Evolutionary conservation across 345 rosid species (phyloP).

Genomic region (Barbarea vulgaris): DNA sequence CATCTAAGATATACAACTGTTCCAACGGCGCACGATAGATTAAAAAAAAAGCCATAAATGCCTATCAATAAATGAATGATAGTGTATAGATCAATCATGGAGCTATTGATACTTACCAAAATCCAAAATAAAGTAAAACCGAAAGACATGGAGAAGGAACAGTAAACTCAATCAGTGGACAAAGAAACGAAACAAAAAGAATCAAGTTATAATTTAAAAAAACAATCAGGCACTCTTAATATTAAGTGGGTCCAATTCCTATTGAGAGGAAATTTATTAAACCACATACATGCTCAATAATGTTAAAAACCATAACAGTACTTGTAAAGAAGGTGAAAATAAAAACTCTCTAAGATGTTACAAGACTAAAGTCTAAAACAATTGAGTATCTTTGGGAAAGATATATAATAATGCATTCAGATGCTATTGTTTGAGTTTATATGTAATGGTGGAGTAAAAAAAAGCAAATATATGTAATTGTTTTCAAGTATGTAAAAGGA

Average conservation of each 20-base stretch:
- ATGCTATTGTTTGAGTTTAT: conserved; percentile 29
- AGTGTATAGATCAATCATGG: conserved; percentile 33
- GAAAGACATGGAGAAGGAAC: conserved; percentile 35
- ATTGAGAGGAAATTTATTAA: conserved; percentile 4
- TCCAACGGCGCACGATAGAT: not conserved
- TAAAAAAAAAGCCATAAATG: not conserved
- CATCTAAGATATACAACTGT: not conserved
- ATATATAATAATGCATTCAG: not conserved
- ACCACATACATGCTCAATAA: conserved; percentile 7
- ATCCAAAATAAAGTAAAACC: conserved; percentile 25
- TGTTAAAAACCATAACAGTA: not conserved
- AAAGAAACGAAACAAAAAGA: conserved; percentile 25
- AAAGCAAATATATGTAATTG: conserved; percentile 16
- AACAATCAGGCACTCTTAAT: conserved; percentile 12
- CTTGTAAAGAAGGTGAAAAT: not conserved
- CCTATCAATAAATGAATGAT: conserved; percentile 8
- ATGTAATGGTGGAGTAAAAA: conserved; percentile 23
- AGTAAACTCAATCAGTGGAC: conserved; percentile 31
- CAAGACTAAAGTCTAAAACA: conserved; percentile 9
- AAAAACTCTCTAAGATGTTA: not conserved
- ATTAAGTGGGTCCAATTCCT: conserved; percentile 22
- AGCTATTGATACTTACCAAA: conserved; percentile 18
- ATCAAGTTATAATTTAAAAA: conserved; percentile 4
- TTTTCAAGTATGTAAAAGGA: conserved; percentile 22
- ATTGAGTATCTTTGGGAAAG: conserved; percentile 13